These are phyloP conservation scores for Ustilago esculenta DNA, from an alignment of 1,284 basidiomycete species.

Conservation along the genomic window DNA sequence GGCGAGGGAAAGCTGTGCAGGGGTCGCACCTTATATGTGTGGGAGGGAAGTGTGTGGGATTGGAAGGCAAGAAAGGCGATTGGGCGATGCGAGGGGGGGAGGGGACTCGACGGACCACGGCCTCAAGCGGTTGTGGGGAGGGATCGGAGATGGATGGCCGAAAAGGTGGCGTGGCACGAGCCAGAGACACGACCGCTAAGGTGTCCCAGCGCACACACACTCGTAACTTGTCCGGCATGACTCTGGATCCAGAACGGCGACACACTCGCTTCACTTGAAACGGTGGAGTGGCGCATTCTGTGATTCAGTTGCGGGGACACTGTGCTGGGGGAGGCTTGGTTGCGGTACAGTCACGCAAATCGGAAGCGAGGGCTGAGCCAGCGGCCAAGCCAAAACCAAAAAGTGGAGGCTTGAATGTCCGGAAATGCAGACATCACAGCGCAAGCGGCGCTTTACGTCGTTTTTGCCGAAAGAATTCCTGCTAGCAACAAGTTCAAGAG, in stretches of 20 bases:
- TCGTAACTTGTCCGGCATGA: too few species aligned
- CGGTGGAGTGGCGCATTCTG: not conserved
- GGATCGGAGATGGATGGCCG: conserved; percentile 28
- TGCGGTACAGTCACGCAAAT: conserved; percentile 10
- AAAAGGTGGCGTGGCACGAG: not conserved
- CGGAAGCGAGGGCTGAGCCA: not conserved
- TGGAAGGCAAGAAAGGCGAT: not conserved
- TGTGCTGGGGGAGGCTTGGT: not conserved
- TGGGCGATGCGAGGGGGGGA: not conserved
- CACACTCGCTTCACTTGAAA: not conserved
- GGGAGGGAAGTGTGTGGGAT: not conserved
- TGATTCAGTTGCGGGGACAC: too few species aligned
- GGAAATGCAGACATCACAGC: not conserved
- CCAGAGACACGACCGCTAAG: not conserved
- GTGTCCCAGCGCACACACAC: too few species aligned
- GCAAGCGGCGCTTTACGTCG: too few species aligned
- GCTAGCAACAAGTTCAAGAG: not conserved
- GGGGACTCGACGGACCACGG: not conserved
- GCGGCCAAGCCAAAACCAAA: not conserved
- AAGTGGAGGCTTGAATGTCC: conserved; percentile 12
- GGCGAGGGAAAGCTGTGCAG: not conserved
- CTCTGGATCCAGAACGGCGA: too few species aligned
- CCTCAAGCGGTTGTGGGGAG: conserved; percentile 29
- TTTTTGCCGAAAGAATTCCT: conserved; percentile 1
- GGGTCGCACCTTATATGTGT: not conserved